Conservation (phyloP, 140 eudicot genomes). For the Cichorium intybus region DNA sequence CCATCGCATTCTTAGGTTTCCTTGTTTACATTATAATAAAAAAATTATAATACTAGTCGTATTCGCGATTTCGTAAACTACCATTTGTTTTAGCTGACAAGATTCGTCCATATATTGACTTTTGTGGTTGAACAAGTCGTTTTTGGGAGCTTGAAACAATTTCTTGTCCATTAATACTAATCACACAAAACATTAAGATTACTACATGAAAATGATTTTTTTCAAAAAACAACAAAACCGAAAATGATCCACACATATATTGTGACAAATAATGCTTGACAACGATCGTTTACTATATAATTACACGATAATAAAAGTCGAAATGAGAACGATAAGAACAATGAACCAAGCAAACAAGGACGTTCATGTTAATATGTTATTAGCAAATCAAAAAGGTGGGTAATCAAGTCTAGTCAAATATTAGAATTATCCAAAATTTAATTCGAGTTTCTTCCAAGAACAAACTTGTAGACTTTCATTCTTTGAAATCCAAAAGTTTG, state of each 20-base stretch:
- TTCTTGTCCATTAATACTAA: background rate
- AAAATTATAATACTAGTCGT: background rate
- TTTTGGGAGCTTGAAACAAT: constrained; percentile 26
- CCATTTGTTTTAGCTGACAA: background rate
- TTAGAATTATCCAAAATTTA: constrained; percentile 11
- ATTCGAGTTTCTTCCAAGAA: background rate
- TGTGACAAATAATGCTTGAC: constrained; percentile 1
- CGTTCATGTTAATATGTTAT: too few species aligned
- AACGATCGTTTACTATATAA: constrained; percentile 17
- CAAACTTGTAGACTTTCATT: constrained; percentile 21
- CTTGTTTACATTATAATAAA: background rate
- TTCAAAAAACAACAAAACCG: background rate
- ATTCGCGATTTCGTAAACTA: background rate
- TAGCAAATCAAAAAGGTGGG: background rate
- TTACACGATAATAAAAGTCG: background rate
- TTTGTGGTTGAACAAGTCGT: constrained; percentile 17
- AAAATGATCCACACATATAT: background rate
- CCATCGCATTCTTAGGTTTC: background rate
- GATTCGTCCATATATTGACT: constrained; percentile 2
- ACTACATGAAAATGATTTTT: constrained; percentile 10
- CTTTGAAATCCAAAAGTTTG: constrained; percentile 33
- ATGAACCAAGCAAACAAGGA: background rate
- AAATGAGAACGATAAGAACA: background rate
- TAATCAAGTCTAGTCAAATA: constrained; percentile 12
- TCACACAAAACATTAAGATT: background rate